Percentiles rank a stretch among this genome's conserved stretches.
Conservation (phyloP, 345 rosid species). For the Erodium maritimum region DNA sequence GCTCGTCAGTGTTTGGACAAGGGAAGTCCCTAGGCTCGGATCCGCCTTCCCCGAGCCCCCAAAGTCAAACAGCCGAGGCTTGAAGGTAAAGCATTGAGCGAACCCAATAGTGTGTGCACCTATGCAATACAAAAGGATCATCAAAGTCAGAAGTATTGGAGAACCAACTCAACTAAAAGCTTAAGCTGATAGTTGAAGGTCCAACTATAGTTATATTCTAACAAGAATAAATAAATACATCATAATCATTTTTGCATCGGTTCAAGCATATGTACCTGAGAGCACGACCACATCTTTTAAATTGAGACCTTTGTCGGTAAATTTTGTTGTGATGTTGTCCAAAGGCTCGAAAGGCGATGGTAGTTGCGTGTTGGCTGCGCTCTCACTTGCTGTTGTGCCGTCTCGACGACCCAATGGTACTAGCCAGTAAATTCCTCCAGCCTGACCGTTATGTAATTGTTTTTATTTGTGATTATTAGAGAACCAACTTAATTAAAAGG, state of each 20-base stretch:
- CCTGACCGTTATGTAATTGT: conserved; percentile 12
- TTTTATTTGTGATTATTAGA: too few species aligned
- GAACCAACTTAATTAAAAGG: not conserved
- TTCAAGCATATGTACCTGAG: conserved; percentile 27
- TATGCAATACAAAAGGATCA: not conserved
- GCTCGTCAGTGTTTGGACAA: conserved; percentile 30
- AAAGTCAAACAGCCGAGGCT: conserved; percentile 47
- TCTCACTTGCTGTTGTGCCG: conserved; percentile 30
- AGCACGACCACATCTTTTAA: conserved; percentile 56
- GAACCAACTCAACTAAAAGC: too few species aligned
- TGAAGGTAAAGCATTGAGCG: conserved; percentile 63
- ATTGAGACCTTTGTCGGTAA: conserved; percentile 48
- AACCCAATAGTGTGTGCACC: conserved; percentile 63
- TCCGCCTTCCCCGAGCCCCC: conserved; percentile 47
- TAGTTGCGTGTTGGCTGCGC: conserved; percentile 40
- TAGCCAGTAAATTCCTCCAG: conserved; percentile 43
- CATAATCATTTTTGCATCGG: too few species aligned
- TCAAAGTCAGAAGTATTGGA: too few species aligned
- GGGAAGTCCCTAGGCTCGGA: conserved; percentile 35
- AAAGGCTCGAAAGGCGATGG: conserved; percentile 51
- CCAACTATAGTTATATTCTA: too few species aligned
- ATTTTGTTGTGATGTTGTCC: conserved; percentile 44
- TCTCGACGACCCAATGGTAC: conserved; percentile 57
- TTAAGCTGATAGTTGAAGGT: too few species aligned
- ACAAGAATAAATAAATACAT: too few species aligned